phyloP scores from a whole-genome alignment of 305 asterid genomes.

The Solanum hybrid region DNA sequence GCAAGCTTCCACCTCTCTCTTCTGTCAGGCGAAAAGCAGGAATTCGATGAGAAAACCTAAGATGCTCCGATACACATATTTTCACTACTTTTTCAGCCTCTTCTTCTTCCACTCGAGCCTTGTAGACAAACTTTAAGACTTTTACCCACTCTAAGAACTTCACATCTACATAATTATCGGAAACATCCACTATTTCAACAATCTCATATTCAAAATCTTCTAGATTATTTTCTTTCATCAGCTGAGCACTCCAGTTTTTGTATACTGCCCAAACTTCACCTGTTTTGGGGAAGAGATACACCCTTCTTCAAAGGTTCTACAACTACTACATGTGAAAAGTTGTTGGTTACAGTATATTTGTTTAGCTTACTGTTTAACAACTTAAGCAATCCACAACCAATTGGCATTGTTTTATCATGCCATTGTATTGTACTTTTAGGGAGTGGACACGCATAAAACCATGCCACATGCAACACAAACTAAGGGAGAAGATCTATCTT shows the following conservation, averaged over 20 bases:
- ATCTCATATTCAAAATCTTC: neutral
- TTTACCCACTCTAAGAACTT: neutral
- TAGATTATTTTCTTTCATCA: neutral
- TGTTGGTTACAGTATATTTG: too few species aligned
- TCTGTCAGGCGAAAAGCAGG: too few species aligned
- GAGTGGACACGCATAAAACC: neutral
- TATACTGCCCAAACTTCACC: neutral
- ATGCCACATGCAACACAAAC: neutral
- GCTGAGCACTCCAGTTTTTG: neutral
- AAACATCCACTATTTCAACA: neutral
- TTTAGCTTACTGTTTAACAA: too few species aligned
- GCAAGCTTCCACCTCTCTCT: too few species aligned
- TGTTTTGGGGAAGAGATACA: neutral
- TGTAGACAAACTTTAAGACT: neutral
- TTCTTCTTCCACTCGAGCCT: neutral
- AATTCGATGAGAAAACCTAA: too few species aligned
- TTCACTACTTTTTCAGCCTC: neutral
- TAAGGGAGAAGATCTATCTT: neutral
- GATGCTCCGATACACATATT: neutral
- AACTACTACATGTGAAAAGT: neutral
- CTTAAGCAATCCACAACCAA: neutral
- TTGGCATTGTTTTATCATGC: neutral
- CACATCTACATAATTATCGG: neutral
- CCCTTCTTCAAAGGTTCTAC: neutral
- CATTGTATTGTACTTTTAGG: neutral